Evolutionary conservation across 1,139 yeast species (phyloP), one percentile per base, ranked within the genome.

Genomic region (Saccharomyces hybrid): DNA sequence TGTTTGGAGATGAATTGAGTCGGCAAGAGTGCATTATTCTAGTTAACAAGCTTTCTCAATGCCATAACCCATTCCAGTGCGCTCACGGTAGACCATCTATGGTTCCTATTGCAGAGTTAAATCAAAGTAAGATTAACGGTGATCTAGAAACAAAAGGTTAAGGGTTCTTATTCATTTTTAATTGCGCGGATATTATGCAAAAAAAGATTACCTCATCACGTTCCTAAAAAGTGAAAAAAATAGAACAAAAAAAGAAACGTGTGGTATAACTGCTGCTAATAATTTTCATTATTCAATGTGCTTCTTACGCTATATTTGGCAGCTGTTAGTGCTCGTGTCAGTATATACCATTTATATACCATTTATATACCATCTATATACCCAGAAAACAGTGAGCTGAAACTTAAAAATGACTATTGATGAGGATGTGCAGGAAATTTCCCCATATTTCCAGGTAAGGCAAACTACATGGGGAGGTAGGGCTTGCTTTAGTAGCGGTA

Each of bases 61-160:
- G 96, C 63, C 63, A 70, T 14, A 68, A 77, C 14, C 96, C 96
- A 0, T 86, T 87, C 60, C 83, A 80, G 55, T 89, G 96, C 73
- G 96, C 96, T 0, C 96, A 89, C 68, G 96, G 96, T 0, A 69
- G 96, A 52, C 96, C 96, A 0, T 79, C 91, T 0, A 70, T 86
- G 13, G 78, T 82, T 0, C 91, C 95, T 0, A 54, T 86, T 7
- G 76, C 73, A 23, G 66, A 69, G 27, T 48, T 71, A 27, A 4
- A 38, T 11, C 44, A 38, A 38, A 38, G 23, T 20, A 20, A 20
- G 23, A 20, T 20, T 5, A 38, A 38, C 13, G 13, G 4, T 38
- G 9, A 16, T 20, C n/a, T 2, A 8, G 44, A 11, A 20, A 1
- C 11, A 16, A 38, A 16, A 38, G n/a, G 44, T 7, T 16, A 9